phyloP scores from a whole-genome alignment of 1,284 basidiomycete genomes.

The Cryptococcus sp. region DNA sequence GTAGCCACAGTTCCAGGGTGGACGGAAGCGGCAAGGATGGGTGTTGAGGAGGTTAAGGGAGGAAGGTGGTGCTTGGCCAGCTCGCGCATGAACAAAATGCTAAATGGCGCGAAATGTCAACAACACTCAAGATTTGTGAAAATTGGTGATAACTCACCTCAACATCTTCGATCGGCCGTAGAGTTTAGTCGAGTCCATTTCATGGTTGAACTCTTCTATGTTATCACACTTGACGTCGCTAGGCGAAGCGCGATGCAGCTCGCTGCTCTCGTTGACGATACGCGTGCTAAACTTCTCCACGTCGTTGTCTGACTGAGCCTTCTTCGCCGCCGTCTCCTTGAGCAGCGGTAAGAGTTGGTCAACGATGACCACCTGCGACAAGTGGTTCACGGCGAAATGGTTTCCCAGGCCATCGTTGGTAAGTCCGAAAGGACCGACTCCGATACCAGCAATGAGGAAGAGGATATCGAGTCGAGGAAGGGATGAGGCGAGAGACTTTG shows the following conservation, averaged over 20 bases:
- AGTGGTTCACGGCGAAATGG: conserved; percentile 47
- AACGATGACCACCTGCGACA: conserved; percentile 38
- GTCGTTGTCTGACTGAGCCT: conserved; percentile 19
- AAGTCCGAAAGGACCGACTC: conserved; percentile 41
- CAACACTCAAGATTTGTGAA: neutral
- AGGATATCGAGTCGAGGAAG: conserved; percentile 37
- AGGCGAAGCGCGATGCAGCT: conserved; percentile 39
- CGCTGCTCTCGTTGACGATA: conserved; percentile 41
- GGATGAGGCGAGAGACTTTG: conserved; percentile 52
- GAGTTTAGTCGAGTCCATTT: conserved; percentile 31
- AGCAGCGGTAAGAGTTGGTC: conserved; percentile 40
- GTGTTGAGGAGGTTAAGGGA: conserved; percentile 24
- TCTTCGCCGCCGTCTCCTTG: conserved; percentile 33
- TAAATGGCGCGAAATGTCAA: conserved; percentile 8
- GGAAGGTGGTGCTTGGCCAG: conserved; percentile 37
- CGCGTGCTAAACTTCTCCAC: conserved; percentile 31
- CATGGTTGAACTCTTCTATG: conserved; percentile 38
- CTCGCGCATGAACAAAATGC: conserved; percentile 42
- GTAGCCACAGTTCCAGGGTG: conserved; percentile 48
- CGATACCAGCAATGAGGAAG: conserved; percentile 45
- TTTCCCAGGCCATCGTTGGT: conserved; percentile 42
- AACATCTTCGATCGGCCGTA: conserved; percentile 42
- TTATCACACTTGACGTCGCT: conserved; percentile 40
- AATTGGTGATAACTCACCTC: conserved; percentile 27
- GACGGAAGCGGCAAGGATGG: conserved; percentile 39